A percentile compares a stretch with the other conserved stretches of the same genome.
phyloP scores from a whole-genome alignment of 2,329 filamentous ascomycete genomes.

The Cylindrodendrum hubeiense region DNA sequence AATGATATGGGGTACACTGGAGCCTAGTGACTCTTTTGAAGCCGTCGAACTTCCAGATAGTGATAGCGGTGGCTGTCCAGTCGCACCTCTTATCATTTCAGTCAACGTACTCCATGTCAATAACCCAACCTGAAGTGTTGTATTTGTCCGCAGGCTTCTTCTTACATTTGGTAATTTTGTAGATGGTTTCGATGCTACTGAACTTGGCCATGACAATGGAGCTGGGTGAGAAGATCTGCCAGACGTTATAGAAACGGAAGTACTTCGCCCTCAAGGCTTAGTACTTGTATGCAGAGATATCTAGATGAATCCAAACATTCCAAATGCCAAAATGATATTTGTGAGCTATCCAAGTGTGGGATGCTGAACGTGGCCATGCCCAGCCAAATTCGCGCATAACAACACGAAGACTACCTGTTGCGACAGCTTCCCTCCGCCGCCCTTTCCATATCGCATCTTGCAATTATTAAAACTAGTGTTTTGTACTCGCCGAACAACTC shows the following conservation, averaged over 20 bases:
- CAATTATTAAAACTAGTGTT: too few species aligned
- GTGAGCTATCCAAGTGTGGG: too few species aligned
- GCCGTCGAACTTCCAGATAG: constrained; percentile 45
- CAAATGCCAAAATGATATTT: too few species aligned
- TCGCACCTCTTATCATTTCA: constrained; percentile 51
- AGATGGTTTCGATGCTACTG: constrained; percentile 51
- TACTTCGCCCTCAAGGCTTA: too few species aligned
- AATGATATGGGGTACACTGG: constrained; percentile 48
- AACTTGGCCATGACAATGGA: constrained; percentile 48
- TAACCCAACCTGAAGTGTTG: constrained; percentile 37
- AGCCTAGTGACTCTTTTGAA: constrained; percentile 43
- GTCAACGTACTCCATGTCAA: constrained; percentile 51
- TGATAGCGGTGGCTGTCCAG: constrained; percentile 37
- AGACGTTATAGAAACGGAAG: constrained; percentile 47
- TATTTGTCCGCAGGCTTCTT: constrained; percentile 12
- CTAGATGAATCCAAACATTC: too few species aligned
- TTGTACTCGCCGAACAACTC: too few species aligned
- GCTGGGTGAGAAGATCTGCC: constrained; percentile 52
- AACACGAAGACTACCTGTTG: too few species aligned
- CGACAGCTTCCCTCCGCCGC: too few species aligned
- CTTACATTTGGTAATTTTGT: constrained; percentile 49
- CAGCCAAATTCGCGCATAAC: too few species aligned
- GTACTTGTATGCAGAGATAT: too few species aligned
- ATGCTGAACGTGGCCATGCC: too few species aligned
- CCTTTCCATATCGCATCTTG: too few species aligned